phyloP scores from a whole-genome alignment of 495 filamentous ascomycete genomes.

The Ascodesmis nigricans region DNA sequence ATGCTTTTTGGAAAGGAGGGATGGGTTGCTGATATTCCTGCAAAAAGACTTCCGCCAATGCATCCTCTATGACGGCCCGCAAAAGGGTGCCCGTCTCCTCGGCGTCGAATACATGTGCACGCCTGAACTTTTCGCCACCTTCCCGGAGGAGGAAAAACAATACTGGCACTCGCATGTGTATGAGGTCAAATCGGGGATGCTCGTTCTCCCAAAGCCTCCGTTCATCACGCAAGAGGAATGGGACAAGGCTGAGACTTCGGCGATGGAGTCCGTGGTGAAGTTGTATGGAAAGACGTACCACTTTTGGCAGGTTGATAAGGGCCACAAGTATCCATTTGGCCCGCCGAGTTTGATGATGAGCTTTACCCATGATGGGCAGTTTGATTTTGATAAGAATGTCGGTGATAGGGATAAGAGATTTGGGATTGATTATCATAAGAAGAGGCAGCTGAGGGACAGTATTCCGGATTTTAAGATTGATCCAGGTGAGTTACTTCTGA shows the following conservation, averaged over 20 bases:
- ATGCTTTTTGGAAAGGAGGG: no score
- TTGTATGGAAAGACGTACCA: conserved; percentile 80
- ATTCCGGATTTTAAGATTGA: conserved; percentile 39
- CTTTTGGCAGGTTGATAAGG: conserved; percentile 59
- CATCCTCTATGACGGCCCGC: conserved; percentile 55
- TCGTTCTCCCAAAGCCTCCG: conserved; percentile 54
- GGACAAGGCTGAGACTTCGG: conserved; percentile 57
- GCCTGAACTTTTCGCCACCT: conserved; percentile 40
- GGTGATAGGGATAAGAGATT: conserved; percentile 44
- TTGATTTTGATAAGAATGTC: conserved; percentile 36
- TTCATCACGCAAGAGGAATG: conserved; percentile 34
- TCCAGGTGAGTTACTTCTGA: no score
- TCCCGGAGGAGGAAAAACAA: conserved; percentile 40
- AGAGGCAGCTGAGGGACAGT: conserved; percentile 38
- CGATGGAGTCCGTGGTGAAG: conserved; percentile 50
- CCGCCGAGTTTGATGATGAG: conserved; percentile 59
- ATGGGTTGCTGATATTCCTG: no score
- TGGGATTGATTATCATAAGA: conserved; percentile 35
- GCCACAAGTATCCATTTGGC: conserved; percentile 52
- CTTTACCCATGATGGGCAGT: conserved; percentile 32
- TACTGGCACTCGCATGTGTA: conserved; percentile 70
- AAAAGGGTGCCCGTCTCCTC: conserved; percentile 46
- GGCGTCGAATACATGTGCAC: conserved; percentile 90
- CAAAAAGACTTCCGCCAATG: conserved; percentile 65
- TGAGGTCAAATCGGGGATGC: conserved; percentile 70